A percentile compares a stretch with the other conserved stretches of the same genome.
Conservation (phyloP, 495 filamentous ascomycete genomes). For the Penicillium cinerascens region DNA sequence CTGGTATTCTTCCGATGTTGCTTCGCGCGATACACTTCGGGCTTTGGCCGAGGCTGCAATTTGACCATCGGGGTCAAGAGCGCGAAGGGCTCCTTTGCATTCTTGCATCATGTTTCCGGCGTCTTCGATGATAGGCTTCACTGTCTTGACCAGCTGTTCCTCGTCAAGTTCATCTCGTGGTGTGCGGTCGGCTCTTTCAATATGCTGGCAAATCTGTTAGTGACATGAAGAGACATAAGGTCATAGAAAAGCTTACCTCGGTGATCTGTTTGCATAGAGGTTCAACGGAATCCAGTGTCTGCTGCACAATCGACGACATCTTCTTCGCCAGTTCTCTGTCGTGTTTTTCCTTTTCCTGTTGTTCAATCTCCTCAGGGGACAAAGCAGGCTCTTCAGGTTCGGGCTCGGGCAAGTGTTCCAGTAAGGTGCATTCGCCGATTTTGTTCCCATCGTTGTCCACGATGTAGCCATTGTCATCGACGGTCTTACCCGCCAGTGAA, state of each 20-base stretch:
- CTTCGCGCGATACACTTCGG: constrained; percentile 65
- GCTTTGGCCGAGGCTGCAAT: constrained; percentile 77
- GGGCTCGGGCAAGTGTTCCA: too few species aligned
- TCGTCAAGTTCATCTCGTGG: constrained; percentile 82
- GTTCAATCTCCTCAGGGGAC: constrained; percentile 34
- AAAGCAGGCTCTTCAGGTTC: too few species aligned
- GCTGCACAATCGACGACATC: constrained; percentile 66
- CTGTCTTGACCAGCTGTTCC: constrained; percentile 72
- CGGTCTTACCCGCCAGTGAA: constrained; percentile 56
- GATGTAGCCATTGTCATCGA: too few species aligned
- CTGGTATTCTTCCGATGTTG: constrained; percentile 63
- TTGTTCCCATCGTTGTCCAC: too few species aligned
- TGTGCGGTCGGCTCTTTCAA: constrained; percentile 71
- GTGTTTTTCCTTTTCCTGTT: constrained; percentile 43
- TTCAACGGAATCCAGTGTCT: constrained; percentile 72
- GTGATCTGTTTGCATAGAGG: constrained; percentile 79
- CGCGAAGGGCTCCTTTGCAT: constrained; percentile 77
- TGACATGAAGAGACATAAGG: background rate
- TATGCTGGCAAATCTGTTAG: constrained; percentile 44
- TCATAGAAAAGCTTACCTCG: constrained; percentile 50
- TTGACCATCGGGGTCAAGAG: constrained; percentile 76
- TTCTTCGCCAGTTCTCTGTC: constrained; percentile 67
- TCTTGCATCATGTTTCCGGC: constrained; percentile 67
- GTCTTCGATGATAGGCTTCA: constrained; percentile 58
- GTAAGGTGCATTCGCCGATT: too few species aligned